These are phyloP conservation scores for Penicillium sp. DNA, from an alignment of 2,329 filamentous ascomycete species.

Conservation along the genomic window DNA sequence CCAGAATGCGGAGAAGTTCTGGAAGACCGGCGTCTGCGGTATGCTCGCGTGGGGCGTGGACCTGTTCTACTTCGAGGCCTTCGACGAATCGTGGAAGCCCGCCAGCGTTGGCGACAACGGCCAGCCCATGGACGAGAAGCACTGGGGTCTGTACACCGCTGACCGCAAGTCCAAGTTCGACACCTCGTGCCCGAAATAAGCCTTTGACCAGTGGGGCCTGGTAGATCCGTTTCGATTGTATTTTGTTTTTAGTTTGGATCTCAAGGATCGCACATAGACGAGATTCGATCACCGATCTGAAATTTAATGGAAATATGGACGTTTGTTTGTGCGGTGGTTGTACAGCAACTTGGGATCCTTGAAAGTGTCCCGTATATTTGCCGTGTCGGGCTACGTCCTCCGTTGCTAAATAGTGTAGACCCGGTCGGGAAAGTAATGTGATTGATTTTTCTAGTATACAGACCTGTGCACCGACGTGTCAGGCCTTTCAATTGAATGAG, in stretches of 20 bases:
- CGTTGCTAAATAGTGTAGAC: neutral
- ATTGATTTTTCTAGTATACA: neutral
- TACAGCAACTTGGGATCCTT: neutral
- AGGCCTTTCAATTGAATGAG: neutral
- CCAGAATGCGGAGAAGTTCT: slow-evolving; percentile 60
- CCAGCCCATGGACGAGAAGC: slow-evolving; percentile 60
- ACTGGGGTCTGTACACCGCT: slow-evolving; percentile 67
- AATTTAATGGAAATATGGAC: neutral
- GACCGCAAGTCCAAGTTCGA: slow-evolving; percentile 59
- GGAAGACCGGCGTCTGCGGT: slow-evolving; percentile 61
- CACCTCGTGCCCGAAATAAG: slow-evolving; percentile 44
- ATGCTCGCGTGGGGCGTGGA: slow-evolving; percentile 65
- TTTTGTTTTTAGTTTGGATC: slow-evolving; percentile 6
- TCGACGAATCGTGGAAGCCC: slow-evolving; percentile 72
- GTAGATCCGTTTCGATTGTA: slow-evolving; percentile 16
- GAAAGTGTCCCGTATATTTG: neutral
- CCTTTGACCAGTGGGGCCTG: neutral
- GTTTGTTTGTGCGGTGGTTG: neutral
- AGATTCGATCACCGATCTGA: neutral
- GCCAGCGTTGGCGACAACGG: slow-evolving; percentile 62
- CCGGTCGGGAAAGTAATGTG: neutral
- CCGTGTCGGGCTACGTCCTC: neutral
- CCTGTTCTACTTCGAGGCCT: slow-evolving; percentile 72
- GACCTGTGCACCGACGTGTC: neutral
- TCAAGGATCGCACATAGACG: slow-evolving; percentile 7